These are phyloP conservation scores for Leucosporidium scottii DNA, from an alignment of 768 basidiomycete genomes.

Conservation along the genomic window DNA sequence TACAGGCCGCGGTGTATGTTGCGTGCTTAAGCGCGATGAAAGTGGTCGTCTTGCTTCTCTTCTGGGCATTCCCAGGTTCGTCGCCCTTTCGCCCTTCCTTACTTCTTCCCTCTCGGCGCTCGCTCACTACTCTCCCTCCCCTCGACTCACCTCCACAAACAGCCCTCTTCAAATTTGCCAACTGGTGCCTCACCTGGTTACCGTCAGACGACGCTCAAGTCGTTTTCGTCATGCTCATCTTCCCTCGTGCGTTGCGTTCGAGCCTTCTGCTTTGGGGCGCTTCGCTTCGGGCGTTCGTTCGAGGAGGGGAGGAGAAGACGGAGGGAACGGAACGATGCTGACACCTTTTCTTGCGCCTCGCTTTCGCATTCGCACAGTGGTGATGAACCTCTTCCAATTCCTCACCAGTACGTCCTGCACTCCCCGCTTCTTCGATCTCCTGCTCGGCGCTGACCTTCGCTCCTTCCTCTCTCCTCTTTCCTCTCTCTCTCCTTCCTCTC, in stretches of 20 bases:
- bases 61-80: conserved; percentile 58
- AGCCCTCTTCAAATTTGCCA: conserved; percentile 62
- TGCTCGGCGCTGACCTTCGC: background rate
- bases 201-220: conserved; percentile 53
- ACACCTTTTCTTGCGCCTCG: background rate
- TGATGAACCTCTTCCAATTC: conserved; percentile 67
- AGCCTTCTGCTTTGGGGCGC: background rate
- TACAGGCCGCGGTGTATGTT: conserved; percentile 59
- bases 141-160: no score
- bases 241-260: conserved; percentile 49
- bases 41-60: conserved; percentile 68
- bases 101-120: no score
- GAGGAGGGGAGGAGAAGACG: background rate
- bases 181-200: conserved; percentile 77
- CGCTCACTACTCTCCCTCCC: no score
- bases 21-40: conserved; percentile 80
- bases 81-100: no score
- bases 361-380: conserved; percentile 13
- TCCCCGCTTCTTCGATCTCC: background rate
- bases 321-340: background rate
- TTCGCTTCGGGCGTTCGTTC: background rate
- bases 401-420: conserved; percentile 79
- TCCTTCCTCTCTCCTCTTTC: no score
- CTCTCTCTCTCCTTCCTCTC: no score
- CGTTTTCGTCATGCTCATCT: conserved; percentile 69